Base-by-base conservation (phyloP, 768 basidiomycete species). In the Lactarius akahatsu region DNA sequence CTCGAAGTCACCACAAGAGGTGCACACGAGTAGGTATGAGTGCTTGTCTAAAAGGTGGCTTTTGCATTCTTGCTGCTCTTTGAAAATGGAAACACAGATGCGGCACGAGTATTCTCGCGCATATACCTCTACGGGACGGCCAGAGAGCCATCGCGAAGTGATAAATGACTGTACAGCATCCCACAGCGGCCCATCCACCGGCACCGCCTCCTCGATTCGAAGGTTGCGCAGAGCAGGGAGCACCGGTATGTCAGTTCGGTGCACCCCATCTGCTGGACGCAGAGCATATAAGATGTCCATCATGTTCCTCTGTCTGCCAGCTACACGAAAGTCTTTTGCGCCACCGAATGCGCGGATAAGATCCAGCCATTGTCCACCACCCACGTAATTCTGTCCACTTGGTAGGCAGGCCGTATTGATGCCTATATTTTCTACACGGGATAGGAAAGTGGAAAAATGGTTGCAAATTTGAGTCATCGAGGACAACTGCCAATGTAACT, bases 131-230 rank as follows among this genome's bases (percentile, higher is more conserved):
- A 47, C 9, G 45, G 45, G 45, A 11, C 45, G 10, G 45, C 45
- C 45, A 11, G 45, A 47, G 45, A 47, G 20, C 10, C n/a, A 23
- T 47, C 45, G 45, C n/a, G 11, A 47, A 10, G 45, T 23, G 9
- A 11, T 10, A n/a, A 23, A n/a, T 11, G 45, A n/a, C 45, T 23
- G 10, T 47, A 23, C n/a, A 11, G 45, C n/a, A 11, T n/a, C 45
- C 45, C 45, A 47, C 10, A 8, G 10, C 10, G n/a, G 45, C 45
- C n/a, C 45, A 11, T 47, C 3, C 1, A 23, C n/a, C 4, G 10
- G 0, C 0, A 23, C 1, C 3, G n/a, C 10, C 9, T 4, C 0
- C 45, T 11, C n/a, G n/a, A 47, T 15, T 23, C n/a, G 45, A n/a
- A 47, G 45, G 15, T 23, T 9, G 10, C n/a, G n/a, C 45, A 47